A percentile compares a stretch with the other conserved stretches of the same genome.
Conservation (phyloP, 108 stramenopile species). For the Cyclotella baltica region DNA sequence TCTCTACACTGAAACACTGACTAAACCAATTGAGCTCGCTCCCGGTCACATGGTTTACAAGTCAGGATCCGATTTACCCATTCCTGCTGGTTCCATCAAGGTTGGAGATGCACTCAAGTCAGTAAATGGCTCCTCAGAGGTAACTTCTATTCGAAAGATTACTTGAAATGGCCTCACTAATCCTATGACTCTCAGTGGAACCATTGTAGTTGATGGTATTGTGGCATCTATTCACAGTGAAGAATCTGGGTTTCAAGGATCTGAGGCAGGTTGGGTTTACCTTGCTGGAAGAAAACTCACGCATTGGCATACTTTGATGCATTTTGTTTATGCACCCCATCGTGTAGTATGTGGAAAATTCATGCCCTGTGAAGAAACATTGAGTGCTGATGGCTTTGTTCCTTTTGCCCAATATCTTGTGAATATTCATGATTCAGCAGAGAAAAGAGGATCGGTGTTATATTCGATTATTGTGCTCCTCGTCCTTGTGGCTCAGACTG, state of each 20-base stretch:
- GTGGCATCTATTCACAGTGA: not conserved
- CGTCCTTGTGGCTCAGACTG: too few species aligned
- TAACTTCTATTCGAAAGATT: not conserved
- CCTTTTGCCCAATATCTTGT: not conserved
- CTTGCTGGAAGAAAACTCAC: not conserved
- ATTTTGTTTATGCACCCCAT: conserved; percentile 2
- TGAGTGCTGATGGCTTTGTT: not conserved
- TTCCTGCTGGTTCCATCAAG: conserved; percentile 6
- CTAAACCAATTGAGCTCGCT: conserved; percentile 2
- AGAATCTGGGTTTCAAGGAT: not conserved
- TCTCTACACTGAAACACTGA: not conserved
- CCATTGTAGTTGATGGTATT: conserved; percentile 6
- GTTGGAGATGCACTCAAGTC: not conserved
- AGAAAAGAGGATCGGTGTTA: too few species aligned
- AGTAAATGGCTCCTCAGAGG: not conserved
- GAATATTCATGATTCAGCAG: not conserved
- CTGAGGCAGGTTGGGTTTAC: not conserved
- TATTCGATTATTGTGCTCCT: too few species aligned
- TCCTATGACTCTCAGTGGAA: conserved; percentile 1
- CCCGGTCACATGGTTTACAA: not conserved
- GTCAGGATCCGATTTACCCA: not conserved
- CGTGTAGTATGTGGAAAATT: conserved; percentile 1
- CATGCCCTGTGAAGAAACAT: not conserved
- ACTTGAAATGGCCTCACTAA: not conserved
- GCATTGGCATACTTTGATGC: not conserved